Evolutionary conservation across 306 rosid genomes (phyloP), one percentile per base, ranked within the genome.

Genomic region (Dryas drummondii): DNA sequence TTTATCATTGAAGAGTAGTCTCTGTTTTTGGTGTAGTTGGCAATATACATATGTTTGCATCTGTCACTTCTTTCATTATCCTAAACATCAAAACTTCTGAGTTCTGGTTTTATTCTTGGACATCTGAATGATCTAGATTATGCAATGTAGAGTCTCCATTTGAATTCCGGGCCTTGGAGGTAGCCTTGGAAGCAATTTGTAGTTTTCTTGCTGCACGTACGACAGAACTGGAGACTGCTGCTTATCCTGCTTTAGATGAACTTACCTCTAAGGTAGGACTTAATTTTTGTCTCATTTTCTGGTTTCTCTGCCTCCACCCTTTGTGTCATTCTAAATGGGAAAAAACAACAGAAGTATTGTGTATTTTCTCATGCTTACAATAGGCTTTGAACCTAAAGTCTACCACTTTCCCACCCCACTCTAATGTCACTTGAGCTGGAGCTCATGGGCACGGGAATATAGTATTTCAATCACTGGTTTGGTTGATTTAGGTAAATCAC

Each of bases 161-260:
- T 63, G 98, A 94, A 66, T 94, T 94, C 76, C 94, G 98, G 46
- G 97, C 96, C 48, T 80, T 94, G 78, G 98, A 94, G 87, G 94
- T 94, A 40, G 96, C 96, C 68, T 90, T 94, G 86, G 98, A 94
- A 81, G 94, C 98, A 73, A 90, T 94, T 83, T 94, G 97, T 78
- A 94, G 98, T 81, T 90, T 82, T 81, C 98, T 91, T 86, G 91
- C 96, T 74, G 98, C 97, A 42, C 97, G 97, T 13, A 94, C 98
- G 70, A 70, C 89, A 16, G 98, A 94, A 75, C 77, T 94, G 81
- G 97, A 94, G 91, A 87, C 90, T 79, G 89, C 88, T 62, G 97
- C 98, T 75, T 94, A 94, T 87, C 98, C 96, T 70, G 98, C 98
- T 76, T 76, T 94, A 65, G 96, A 94, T 81, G 96, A 91, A 77